Percentiles rank a stretch among this genome's conserved stretches.
phyloP scores from a whole-genome alignment of 2,329 filamentous ascomycete genomes.

The Alternaria arbusti region DNA sequence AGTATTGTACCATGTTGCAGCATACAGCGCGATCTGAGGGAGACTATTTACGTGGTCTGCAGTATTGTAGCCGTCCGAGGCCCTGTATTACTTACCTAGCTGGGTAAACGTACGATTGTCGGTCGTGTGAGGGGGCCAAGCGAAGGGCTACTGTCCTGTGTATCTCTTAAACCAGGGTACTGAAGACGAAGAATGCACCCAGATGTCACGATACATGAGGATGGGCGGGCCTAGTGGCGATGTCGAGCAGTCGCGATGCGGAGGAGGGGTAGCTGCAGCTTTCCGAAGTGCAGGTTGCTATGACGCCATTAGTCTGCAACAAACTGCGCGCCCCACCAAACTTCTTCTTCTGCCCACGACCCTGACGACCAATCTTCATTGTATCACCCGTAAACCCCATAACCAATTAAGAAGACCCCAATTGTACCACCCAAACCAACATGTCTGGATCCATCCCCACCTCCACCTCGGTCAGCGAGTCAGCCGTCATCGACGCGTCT shows the following conservation, averaged over 20 bases:
- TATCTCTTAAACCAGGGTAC: background rate
- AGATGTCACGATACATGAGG: background rate
- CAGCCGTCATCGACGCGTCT: slow-evolving; percentile 70
- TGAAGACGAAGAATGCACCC: background rate
- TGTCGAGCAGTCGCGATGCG: slow-evolving; percentile 19
- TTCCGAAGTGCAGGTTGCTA: slow-evolving; percentile 8
- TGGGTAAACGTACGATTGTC: background rate
- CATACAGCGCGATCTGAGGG: background rate
- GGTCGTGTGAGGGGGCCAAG: background rate
- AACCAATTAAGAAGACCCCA: slow-evolving; percentile 1
- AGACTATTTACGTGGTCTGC: background rate
- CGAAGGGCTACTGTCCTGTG: background rate
- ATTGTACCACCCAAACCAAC: slow-evolving; percentile 13
- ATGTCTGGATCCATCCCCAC: slow-evolving; percentile 62
- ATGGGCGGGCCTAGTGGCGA: slow-evolving; percentile 17
- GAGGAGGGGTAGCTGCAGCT: slow-evolving; percentile 37
- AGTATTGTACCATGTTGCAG: background rate
- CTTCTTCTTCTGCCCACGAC: slow-evolving; percentile 12
- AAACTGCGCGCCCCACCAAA: slow-evolving; percentile 24
- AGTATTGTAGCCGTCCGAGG: background rate
- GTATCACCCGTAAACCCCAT: background rate
- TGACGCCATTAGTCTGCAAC: slow-evolving; percentile 22
- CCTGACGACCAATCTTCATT: slow-evolving; percentile 5
- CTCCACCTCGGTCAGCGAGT: slow-evolving; percentile 70
- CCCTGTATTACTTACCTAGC: background rate